Conservation (phyloP, 345 rosid genomes). For the Eucalyptus polybractea region DNA sequence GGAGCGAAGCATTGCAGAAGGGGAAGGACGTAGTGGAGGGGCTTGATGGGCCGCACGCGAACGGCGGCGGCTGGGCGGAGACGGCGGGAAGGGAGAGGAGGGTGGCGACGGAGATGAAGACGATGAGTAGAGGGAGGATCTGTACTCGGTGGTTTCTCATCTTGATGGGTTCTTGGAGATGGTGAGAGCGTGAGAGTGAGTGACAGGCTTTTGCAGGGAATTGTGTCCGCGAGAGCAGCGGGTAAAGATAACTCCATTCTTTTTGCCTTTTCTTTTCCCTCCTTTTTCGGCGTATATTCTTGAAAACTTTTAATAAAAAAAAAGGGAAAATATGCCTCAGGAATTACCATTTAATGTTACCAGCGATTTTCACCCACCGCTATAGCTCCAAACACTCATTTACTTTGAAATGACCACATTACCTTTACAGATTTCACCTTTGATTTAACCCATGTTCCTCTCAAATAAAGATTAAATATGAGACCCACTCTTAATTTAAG, state of each 20-base stretch:
- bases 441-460: not conserved
- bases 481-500: not conserved
- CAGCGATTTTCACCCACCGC: not conserved
- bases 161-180: not conserved
- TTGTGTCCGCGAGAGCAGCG: not conserved
- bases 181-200: not conserved
- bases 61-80: constrained; percentile 21
- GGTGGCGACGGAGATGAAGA: not conserved
- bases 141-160: not conserved
- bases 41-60: constrained; percentile 39
- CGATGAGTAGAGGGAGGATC: not conserved
- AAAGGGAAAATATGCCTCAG: not conserved
- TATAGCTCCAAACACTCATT: not conserved
- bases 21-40: constrained; percentile 29
- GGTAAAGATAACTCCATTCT: not conserved
- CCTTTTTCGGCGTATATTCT: not conserved
- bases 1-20: constrained; percentile 51
- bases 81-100: not conserved
- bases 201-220: not conserved
- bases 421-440: not conserved
- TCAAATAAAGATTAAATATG: not conserved
- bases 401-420: not conserved
- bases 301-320: no score
- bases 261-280: not conserved
- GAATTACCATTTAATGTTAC: not conserved